These are phyloP conservation scores for Paspalum notatum DNA, from an alignment of 176 grass and related monocot genomes.

Conservation along the genomic window DNA sequence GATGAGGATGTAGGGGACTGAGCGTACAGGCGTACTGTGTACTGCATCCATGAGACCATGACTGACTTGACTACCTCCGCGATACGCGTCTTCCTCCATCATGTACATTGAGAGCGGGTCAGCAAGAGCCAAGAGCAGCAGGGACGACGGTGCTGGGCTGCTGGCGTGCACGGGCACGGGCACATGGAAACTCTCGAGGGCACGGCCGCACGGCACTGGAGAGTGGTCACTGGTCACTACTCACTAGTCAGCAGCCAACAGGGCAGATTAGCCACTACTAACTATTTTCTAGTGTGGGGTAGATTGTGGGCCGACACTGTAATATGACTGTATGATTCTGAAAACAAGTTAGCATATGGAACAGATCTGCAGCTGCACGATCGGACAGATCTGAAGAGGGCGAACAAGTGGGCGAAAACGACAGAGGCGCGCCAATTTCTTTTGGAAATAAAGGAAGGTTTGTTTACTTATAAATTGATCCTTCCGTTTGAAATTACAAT, in stretches of 20 bases:
- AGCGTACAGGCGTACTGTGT: conserved; percentile 24
- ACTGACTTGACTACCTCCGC: neutral
- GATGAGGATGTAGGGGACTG: conserved; percentile 18
- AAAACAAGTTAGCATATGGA: neutral
- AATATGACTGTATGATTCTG: neutral
- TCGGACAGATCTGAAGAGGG: conserved; percentile 3
- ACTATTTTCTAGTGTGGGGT: neutral
- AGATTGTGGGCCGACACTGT: neutral
- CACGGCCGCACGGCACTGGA: neutral
- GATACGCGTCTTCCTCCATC: conserved; percentile 33
- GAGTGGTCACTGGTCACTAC: neutral
- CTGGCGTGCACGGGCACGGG: neutral
- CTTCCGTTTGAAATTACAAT: too few relatives aligned
- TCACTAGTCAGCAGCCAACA: too few relatives aligned
- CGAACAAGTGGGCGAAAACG: neutral
- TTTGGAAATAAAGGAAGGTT: neutral
- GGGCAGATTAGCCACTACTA: neutral
- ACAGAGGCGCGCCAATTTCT: neutral
- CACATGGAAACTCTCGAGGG: conserved; percentile 13
- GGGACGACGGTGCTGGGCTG: neutral
- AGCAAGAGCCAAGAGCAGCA: neutral
- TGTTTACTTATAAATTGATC: neutral
- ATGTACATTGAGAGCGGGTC: neutral
- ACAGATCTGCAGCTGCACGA: neutral
- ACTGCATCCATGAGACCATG: neutral